phyloP scores from a whole-genome alignment of 768 basidiomycete species.

The Clitopilus hobsonii region DNA sequence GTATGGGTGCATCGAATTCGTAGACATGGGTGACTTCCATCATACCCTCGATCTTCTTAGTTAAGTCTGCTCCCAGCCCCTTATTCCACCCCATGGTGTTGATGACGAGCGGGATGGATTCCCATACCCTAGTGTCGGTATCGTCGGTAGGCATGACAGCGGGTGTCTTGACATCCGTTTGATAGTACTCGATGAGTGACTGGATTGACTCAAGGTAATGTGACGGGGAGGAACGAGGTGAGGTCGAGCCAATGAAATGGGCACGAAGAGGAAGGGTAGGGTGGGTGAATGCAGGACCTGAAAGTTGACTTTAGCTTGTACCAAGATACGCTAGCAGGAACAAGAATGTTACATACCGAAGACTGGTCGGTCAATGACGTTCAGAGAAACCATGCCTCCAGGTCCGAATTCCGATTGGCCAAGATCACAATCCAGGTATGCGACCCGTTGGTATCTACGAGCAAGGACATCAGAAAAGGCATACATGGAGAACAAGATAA shows the following conservation, averaged over 20 bases:
- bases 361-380: constrained; percentile 58
- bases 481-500: background rate
- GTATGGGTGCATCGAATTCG: constrained; percentile 32
- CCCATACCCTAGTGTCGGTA: constrained; percentile 34
- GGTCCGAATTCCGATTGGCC: constrained; percentile 95
- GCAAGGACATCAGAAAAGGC: background rate
- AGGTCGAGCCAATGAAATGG: constrained; percentile 78
- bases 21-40: constrained; percentile 59
- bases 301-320: no score
- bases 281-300: constrained; percentile 89
- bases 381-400: constrained; percentile 79
- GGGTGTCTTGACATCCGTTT: constrained; percentile 59
- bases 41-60: constrained; percentile 61
- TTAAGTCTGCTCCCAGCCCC: constrained; percentile 84
- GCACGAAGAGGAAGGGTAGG: constrained; percentile 63
- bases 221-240: constrained; percentile 73
- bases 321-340: background rate
- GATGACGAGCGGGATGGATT: constrained; percentile 76
- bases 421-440: constrained; percentile 87
- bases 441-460: constrained; percentile 71
- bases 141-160: constrained; percentile 16
- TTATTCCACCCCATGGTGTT: constrained; percentile 99
- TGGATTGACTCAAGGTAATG: constrained; percentile 70
- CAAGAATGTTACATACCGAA: constrained; percentile 53
- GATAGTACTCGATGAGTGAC: constrained; percentile 62